Evolutionary conservation across 1,284 basidiomycete genomes (phyloP), one percentile per base, ranked within the genome.

Genomic region (Exobasidium rhododendri): DNA sequence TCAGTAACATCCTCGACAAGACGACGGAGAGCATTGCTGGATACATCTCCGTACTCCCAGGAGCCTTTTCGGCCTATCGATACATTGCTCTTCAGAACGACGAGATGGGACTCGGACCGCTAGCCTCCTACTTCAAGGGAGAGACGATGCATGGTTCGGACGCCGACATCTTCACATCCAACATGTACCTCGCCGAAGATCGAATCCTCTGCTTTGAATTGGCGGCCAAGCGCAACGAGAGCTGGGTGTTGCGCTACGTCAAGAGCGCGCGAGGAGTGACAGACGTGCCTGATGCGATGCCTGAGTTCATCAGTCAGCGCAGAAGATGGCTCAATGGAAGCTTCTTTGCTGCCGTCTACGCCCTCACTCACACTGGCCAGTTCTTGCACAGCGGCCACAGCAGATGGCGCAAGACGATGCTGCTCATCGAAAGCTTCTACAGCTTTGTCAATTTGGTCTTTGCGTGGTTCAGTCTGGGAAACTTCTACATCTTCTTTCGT

Each of bases 171-270:
- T 97, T 97, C 80, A 96, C 91, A 0, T 92, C 89, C 44, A 84
- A 84, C 71, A 77, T 77, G 75, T 77, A 79, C 46, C 69, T 79
- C 13, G 77, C 67, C 35, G 80, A 81, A 61, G 81, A 94, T 86
- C 90, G 96, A 62, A 97, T 98, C 58, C 46, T 97, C 24, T 98
- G 94, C 77, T 99, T 97, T 75, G 94, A 98, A 80, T 86, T 99
- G 22, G 88, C 97, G 47, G 92, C 94, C 0, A 97, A 97, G 79
- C 83, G 88, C 0, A 90, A 92, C 68, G 87, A 86, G 1, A 86
- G 87, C 70, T 99, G 94, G 94, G 86, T 97, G 4, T 84, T 99
- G 55, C 92, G 91, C 82, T 99, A 93, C 74, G 94, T 99, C 74
- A 96, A 93, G 81, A 88, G 89, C 30, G 94, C 96, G 0, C 87